These are phyloP conservation scores for Gnaphalium uliginosum DNA, from an alignment of 129 eudicot species.

Conservation along the genomic window DNA sequence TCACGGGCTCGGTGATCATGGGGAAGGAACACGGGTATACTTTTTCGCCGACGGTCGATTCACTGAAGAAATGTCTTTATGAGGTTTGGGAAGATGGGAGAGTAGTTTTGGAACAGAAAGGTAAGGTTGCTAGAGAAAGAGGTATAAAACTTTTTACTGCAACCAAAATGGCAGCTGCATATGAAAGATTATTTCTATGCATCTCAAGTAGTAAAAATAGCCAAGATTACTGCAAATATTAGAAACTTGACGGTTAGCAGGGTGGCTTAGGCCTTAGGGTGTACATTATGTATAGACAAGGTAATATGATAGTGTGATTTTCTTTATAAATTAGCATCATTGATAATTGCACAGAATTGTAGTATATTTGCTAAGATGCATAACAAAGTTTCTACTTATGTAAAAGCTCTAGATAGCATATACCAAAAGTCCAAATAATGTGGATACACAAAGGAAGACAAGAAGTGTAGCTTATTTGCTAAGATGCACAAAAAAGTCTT, in stretches of 20 bases:
- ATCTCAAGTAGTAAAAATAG: constrained; percentile 38
- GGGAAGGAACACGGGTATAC: constrained; percentile 63
- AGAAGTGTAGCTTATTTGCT: neutral
- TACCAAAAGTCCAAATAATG: constrained; percentile 20
- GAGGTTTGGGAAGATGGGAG: constrained; percentile 72
- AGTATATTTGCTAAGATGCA: constrained; percentile 6
- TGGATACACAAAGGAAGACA: constrained; percentile 24
- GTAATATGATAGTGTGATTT: neutral
- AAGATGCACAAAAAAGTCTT: neutral
- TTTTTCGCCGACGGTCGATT: constrained; percentile 58
- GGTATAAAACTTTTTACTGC: constrained; percentile 69
- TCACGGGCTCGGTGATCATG: constrained; percentile 60
- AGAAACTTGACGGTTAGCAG: constrained; percentile 2
- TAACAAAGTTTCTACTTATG: constrained; percentile 29
- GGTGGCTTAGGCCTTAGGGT: neutral
- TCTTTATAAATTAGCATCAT: constrained; percentile 4
- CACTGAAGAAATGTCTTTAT: constrained; percentile 52
- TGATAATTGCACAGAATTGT: neutral
- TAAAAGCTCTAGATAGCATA: constrained; percentile 25
- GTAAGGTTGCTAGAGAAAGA: constrained; percentile 57
- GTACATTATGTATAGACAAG: neutral
- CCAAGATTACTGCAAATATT: constrained; percentile 44
- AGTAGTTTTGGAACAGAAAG: constrained; percentile 52
- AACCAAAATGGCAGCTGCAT: constrained; percentile 75
- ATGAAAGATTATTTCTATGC: constrained; percentile 75